Evolutionary conservation across 1,139 yeast genomes (phyloP).

Genomic region (Geotrichum fermentans): DNA sequence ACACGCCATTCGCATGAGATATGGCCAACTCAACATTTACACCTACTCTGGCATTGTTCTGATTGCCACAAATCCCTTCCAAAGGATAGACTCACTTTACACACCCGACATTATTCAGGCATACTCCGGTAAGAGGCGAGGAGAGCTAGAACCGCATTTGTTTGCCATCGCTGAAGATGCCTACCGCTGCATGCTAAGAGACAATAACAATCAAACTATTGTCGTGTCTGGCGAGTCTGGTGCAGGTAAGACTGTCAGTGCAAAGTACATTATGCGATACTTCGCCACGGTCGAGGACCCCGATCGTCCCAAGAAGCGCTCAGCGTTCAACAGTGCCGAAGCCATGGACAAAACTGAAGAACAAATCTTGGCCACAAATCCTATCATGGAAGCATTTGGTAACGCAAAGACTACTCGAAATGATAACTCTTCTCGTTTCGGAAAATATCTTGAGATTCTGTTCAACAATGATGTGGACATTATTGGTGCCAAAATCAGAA

Average conservation of each 20-base stretch:
- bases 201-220: conserved; percentile 82
- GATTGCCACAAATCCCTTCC: conserved; percentile 95
- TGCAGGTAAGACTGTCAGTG: conserved; percentile 97
- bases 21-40: conserved; percentile 82
- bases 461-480: conserved; percentile 71
- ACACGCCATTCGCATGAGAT: conserved; percentile 87
- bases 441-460: conserved; percentile 88
- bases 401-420: conserved; percentile 96
- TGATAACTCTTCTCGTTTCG: conserved; percentile 95
- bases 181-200: conserved; percentile 84
- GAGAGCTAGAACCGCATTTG: conserved; percentile 92
- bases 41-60: conserved; percentile 96
- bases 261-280: conserved; percentile 95
- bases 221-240: conserved; percentile 98
- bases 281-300: conserved; percentile 89
- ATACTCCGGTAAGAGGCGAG: conserved; percentile 86
- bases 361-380: conserved; percentile 93
- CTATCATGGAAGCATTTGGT: conserved; percentile 98
- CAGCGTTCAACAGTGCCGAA: conserved; percentile 42
- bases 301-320: conserved; percentile 37
- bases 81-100: conserved; percentile 82
- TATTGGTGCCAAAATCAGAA: conserved; percentile 90
- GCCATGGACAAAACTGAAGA: conserved; percentile 91
- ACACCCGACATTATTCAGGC: conserved; percentile 90
- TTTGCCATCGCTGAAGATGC: conserved; percentile 98